These are phyloP conservation scores for Stereum hirsutum DNA, from an alignment of 1,284 basidiomycete species.

Conservation along the genomic window DNA sequence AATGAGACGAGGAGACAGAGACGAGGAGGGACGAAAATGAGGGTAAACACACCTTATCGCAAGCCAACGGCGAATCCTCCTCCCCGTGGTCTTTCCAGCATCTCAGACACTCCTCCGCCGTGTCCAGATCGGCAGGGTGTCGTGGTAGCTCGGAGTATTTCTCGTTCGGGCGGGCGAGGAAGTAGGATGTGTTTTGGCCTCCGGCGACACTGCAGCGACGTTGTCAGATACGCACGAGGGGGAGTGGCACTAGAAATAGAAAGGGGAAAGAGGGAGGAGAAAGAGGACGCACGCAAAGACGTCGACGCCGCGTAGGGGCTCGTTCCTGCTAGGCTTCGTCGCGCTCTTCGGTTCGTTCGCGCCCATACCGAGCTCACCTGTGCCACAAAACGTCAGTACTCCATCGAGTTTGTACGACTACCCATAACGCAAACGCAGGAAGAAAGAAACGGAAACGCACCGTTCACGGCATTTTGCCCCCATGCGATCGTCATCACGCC, in stretches of 20 bases:
- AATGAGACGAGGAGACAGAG: not conserved
- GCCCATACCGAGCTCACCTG: conserved; percentile 77
- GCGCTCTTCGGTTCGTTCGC: conserved; percentile 76
- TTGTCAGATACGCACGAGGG: not conserved
- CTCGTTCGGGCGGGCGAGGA: conserved; percentile 65
- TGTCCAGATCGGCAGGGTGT: conserved; percentile 64
- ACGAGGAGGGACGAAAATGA: conserved; percentile 2
- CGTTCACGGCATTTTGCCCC: conserved; percentile 77
- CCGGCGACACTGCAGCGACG: conserved; percentile 55
- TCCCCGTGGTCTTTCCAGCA: conserved; percentile 65
- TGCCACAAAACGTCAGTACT: not conserved
- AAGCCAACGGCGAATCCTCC: conserved; percentile 65
- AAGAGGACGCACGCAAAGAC: conserved; percentile 58
- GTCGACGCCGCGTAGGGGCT: conserved; percentile 65
- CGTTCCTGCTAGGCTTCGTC: conserved; percentile 73
- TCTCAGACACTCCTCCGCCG: conserved; percentile 62
- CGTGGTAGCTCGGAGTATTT: conserved; percentile 66
- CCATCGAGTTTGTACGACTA: no score
- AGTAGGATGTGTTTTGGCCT: conserved; percentile 79
- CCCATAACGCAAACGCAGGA: not conserved
- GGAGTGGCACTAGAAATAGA: not conserved
- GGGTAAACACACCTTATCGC: conserved; percentile 74
- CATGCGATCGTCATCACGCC: conserved; percentile 74
- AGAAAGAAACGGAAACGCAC: conserved; percentile 21
- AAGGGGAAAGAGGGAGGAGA: conserved; percentile 5